Evolutionary conservation across 495 filamentous ascomycete species (phyloP).

Genomic region (Platismatia glauca): DNA sequence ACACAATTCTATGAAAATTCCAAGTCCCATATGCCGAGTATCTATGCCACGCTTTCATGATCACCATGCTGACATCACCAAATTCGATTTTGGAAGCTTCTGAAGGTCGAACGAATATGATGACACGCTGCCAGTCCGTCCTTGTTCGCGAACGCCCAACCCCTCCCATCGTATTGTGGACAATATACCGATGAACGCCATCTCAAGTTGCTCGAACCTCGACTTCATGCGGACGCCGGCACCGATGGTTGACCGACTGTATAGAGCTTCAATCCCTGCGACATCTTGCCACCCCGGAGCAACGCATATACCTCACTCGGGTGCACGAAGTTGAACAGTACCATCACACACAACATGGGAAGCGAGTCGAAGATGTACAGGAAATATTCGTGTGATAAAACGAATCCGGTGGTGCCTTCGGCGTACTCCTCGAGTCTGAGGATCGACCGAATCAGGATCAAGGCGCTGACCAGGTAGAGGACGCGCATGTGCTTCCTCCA

Average conservation of each 20-base stretch:
- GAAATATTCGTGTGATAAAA: constrained; percentile 47
- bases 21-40: background rate
- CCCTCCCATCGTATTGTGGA: background rate
- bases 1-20: background rate
- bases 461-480: constrained; percentile 42
- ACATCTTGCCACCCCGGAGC: constrained; percentile 10
- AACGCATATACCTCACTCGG: constrained; percentile 27
- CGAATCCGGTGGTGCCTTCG: constrained; percentile 43
- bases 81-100: background rate
- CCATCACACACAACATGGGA: constrained; percentile 47
- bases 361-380: constrained; percentile 56
- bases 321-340: constrained; percentile 40
- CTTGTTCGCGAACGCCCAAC: background rate
- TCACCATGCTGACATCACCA: background rate
- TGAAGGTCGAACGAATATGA: background rate
- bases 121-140: background rate
- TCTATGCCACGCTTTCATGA: background rate
- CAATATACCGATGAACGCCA: background rate
- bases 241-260: background rate
- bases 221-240: background rate
- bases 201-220: background rate
- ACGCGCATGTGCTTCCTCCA: constrained; percentile 47
- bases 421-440: constrained; percentile 57
- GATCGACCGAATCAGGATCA: constrained; percentile 54
- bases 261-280: constrained; percentile 10